Percentiles rank a stretch among this genome's conserved stretches.
Conservation (phyloP, 163 green algal species). For the Coccomyxa subellipsoidea region DNA sequence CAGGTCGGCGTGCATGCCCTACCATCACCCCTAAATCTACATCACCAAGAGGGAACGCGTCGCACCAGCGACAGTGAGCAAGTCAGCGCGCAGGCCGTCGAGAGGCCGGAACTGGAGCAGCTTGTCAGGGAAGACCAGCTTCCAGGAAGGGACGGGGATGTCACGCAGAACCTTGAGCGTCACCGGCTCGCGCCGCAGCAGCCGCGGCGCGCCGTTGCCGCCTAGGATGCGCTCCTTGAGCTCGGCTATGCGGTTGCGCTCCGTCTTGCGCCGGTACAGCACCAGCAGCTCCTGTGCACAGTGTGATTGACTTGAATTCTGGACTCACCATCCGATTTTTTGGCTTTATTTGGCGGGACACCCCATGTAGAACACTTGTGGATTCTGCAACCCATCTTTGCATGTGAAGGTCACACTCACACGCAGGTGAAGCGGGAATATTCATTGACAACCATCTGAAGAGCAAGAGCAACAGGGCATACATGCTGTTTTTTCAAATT, state of each 20-base stretch:
- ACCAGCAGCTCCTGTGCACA: slow-evolving; percentile 32
- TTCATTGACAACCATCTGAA: no score
- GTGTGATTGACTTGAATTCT: no score
- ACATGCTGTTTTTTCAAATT: no score
- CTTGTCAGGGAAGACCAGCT: slow-evolving; percentile 59
- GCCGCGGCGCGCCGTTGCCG: slow-evolving; percentile 4
- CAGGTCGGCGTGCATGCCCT: background rate
- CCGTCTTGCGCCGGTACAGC: slow-evolving; percentile 22
- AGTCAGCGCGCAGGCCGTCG: slow-evolving; percentile 47
- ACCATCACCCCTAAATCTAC: no score
- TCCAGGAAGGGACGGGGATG: slow-evolving; percentile 55
- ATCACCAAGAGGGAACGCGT: background rate
- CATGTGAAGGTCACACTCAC: no score
- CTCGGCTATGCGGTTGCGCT: background rate
- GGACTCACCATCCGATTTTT: no score
- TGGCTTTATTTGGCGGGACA: no score
- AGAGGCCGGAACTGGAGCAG: slow-evolving; percentile 68
- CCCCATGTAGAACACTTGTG: no score
- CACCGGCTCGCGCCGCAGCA: slow-evolving; percentile 27
- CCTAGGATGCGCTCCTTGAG: background rate
- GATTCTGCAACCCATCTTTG: no score
- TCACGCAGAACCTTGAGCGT: slow-evolving; percentile 47
- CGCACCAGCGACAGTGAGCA: slow-evolving; percentile 31
- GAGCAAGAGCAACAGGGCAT: no score
- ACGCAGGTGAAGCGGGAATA: no score